Conservation (phyloP, 225 moss, liverwort and hornwort species). For the Asterella californica region DNA sequence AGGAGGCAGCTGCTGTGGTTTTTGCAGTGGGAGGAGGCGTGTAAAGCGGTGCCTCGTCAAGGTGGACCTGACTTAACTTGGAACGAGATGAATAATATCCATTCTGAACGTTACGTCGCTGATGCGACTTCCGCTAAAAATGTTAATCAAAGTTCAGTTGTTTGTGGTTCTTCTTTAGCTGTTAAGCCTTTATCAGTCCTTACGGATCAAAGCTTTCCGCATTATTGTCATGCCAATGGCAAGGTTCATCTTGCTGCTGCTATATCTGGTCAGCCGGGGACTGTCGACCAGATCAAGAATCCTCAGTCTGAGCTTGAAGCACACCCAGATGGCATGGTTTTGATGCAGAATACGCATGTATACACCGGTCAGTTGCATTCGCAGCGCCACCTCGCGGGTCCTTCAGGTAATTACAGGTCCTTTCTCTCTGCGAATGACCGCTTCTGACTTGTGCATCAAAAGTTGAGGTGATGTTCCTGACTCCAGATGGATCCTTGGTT, state of each 20-base stretch:
- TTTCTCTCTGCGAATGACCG: not conserved
- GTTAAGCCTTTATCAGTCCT: constrained; percentile 85
- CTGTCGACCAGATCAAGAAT: not conserved
- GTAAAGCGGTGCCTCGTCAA: constrained; percentile 37
- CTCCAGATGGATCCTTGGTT: not conserved
- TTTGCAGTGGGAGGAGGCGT: constrained; percentile 74
- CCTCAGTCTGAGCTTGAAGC: too few species aligned
- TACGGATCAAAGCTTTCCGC: constrained; percentile 67
- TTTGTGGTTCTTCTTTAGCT: constrained; percentile 52
- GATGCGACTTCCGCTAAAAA: constrained; percentile 37
- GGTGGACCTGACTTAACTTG: constrained; percentile 27
- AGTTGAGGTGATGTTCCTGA: not conserved
- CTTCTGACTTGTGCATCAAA: not conserved
- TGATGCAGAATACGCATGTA: not conserved
- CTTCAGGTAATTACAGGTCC: not conserved
- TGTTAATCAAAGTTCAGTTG: constrained; percentile 44
- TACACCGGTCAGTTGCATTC: not conserved
- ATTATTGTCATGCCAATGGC: constrained; percentile 11
- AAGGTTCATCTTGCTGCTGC: constrained; percentile 2
- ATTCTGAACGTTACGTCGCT: constrained; percentile 43
- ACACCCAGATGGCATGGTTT: not conserved
- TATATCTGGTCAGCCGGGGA: not conserved
- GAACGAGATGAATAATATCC: constrained; percentile 57
- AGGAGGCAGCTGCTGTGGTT: constrained; percentile 1
- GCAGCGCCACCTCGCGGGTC: not conserved